Evolutionary conservation across 2,329 filamentous ascomycete species (phyloP).

Genomic region (Apiospora kogelbergensis): DNA sequence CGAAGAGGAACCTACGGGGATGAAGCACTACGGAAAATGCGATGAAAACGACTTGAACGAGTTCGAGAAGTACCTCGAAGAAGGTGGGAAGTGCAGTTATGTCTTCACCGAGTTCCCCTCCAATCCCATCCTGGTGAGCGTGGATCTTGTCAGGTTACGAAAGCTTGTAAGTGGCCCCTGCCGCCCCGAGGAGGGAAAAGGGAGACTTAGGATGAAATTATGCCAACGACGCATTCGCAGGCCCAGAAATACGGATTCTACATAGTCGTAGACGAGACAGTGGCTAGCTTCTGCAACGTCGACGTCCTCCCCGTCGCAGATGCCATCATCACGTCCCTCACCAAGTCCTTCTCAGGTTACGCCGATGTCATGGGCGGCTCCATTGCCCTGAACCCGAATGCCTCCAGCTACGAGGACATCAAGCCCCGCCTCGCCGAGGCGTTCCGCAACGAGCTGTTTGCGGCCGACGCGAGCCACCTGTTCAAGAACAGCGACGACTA

Average conservation of each 20-base stretch:
- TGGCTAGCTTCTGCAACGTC: constrained; percentile 48
- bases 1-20: constrained; percentile 42
- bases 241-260: constrained; percentile 44
- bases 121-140: constrained; percentile 44
- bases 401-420: constrained; percentile 16
- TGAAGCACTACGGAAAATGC: constrained; percentile 49
- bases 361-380: constrained; percentile 39
- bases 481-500: constrained; percentile 45
- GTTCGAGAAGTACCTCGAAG: constrained; percentile 45
- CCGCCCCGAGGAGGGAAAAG: too few relatives aligned
- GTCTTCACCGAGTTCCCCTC: constrained; percentile 51
- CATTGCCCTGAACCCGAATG: constrained; percentile 23
- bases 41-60: constrained; percentile 40
- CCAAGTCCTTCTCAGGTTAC: constrained; percentile 59
- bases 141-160: constrained; percentile 39
- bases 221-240: background rate
- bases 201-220: background rate
- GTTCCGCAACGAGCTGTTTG: constrained; percentile 47
- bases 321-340: constrained; percentile 44
- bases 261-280: constrained; percentile 48
- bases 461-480: constrained; percentile 45
- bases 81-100: constrained; percentile 41
- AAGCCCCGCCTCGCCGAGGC: constrained; percentile 23
- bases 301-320: constrained; percentile 51
- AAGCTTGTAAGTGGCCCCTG: constrained; percentile 35